Base-by-base conservation (phyloP, 768 basidiomycete species). In the Rhizopogon salebrosus region DNA sequence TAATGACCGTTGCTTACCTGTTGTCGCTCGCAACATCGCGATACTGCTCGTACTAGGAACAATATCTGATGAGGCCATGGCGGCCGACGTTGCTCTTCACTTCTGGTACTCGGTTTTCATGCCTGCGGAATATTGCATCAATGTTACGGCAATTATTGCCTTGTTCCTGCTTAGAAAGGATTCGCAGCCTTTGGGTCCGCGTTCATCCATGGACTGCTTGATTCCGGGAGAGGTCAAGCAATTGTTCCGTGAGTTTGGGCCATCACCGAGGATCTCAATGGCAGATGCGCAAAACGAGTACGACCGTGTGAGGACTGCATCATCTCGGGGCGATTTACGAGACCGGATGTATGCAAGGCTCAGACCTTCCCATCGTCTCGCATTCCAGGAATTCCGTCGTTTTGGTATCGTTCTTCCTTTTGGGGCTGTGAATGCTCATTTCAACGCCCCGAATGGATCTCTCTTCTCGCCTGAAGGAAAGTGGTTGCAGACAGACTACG, bases 381-480 rank as follows among this genome's bases (percentile, higher is more conserved):
- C 78, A 14, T 70, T 72, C 53, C 51, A 70, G 29, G 60, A 71
- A 29, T 78, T 65, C 55, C 70, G 71, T 22, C 57, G 66, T 14
- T 70, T 66, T 38, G 79, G 78, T 6, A 57, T 79, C 16, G 37
- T 80, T n/a, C 65, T 78, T n/a, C 79, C 78, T 9, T 77, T 78
- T 45, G 78, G 76, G 8, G 75, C 75, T 2, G 34, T 62, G 7
- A 70, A 70, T 29, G 67, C 69, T 0, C 69, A 75, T 52, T 78
- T 73, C 54, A 74, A 72, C 45, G 51, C 41, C 0, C 68, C 73
- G 0, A 80, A 80, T 43, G 48, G 75, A n/a, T 69, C 77, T 31
- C 70, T 79, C 43, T 82, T 80, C 57, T 68, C 71, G 3, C 57
- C 73, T 6, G 53, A 69, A 43, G 78, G 80, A 11, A 60, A 67